A percentile compares a stretch with the other conserved stretches of the same genome.
Conservation (phyloP, 108 stramenopile species). For the Nannochloropsis granulata region DNA sequence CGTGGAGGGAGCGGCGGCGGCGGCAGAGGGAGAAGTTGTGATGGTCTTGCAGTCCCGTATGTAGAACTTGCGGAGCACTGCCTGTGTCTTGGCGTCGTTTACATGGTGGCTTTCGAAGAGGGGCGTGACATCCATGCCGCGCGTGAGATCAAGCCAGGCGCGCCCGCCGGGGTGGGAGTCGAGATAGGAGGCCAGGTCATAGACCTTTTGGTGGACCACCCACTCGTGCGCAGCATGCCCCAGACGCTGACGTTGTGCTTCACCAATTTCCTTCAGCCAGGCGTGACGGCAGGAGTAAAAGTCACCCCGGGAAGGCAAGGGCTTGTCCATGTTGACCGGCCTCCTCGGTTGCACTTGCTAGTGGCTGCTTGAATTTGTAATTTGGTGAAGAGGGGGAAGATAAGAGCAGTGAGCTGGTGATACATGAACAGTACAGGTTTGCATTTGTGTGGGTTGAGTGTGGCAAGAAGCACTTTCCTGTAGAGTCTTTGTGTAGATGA, state of each 20-base stretch:
- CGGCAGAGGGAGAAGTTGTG: background rate
- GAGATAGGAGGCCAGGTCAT: slow-evolving; percentile 2
- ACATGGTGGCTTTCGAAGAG: slow-evolving; percentile 1
- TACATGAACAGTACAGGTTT: no score
- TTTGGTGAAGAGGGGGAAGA: no score
- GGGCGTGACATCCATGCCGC: background rate
- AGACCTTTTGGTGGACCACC: background rate
- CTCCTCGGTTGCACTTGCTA: no score
- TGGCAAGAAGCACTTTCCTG: no score
- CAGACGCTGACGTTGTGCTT: background rate
- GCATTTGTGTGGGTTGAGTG: no score
- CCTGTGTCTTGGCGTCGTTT: background rate
- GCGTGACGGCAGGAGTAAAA: background rate
- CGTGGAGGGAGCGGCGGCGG: background rate
- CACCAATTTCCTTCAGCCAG: background rate
- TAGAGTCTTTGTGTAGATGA: no score
- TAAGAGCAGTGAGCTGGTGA: no score
- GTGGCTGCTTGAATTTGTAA: no score
- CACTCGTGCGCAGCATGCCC: background rate
- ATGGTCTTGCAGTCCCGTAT: background rate
- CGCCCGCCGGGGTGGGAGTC: background rate
- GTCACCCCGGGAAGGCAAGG: background rate
- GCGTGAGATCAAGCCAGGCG: background rate
- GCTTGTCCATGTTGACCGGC: background rate
- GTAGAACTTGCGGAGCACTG: background rate